phyloP scores from a whole-genome alignment of 108 stramenopile species.

The Cyclotella kingstonii region DNA sequence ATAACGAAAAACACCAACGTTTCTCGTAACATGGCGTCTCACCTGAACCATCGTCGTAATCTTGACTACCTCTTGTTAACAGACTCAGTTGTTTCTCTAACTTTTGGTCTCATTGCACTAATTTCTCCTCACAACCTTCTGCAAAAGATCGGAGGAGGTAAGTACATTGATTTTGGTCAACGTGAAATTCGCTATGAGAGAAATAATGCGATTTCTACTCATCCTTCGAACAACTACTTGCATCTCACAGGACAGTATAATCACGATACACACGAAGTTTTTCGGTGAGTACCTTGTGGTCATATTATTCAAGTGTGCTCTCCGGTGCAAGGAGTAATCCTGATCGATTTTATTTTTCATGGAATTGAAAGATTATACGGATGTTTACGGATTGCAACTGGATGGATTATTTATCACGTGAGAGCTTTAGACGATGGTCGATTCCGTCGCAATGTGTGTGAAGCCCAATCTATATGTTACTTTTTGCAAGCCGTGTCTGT shows the following conservation, averaged over 20 bases:
- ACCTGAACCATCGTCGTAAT: conserved; percentile 37
- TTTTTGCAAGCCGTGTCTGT: conserved; percentile 73
- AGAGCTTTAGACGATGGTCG: conserved; percentile 78
- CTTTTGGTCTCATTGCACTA: conserved; percentile 61
- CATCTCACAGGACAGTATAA: conserved; percentile 44
- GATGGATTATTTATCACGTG: conserved; percentile 80
- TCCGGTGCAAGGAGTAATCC: not conserved
- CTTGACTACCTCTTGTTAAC: conserved; percentile 69
- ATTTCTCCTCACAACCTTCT: conserved; percentile 72
- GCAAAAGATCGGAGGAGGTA: conserved; percentile 44
- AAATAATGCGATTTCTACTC: not conserved
- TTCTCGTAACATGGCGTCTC: too few relatives aligned
- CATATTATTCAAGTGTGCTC: conserved; percentile 1
- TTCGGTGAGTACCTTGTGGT: conserved; percentile 48
- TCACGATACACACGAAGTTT: conserved; percentile 75
- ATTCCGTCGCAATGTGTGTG: conserved; percentile 80
- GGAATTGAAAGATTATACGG: conserved; percentile 61
- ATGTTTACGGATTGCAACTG: conserved; percentile 75
- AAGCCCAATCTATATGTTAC: conserved; percentile 77
- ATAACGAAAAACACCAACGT: too few relatives aligned
- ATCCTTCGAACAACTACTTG: not conserved
- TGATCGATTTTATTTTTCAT: not conserved
- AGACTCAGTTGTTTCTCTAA: conserved; percentile 61
- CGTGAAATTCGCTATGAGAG: not conserved
- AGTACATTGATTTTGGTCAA: not conserved